Conservation (phyloP, 768 basidiomycete genomes). For the Auriscalpium orientale region DNA sequence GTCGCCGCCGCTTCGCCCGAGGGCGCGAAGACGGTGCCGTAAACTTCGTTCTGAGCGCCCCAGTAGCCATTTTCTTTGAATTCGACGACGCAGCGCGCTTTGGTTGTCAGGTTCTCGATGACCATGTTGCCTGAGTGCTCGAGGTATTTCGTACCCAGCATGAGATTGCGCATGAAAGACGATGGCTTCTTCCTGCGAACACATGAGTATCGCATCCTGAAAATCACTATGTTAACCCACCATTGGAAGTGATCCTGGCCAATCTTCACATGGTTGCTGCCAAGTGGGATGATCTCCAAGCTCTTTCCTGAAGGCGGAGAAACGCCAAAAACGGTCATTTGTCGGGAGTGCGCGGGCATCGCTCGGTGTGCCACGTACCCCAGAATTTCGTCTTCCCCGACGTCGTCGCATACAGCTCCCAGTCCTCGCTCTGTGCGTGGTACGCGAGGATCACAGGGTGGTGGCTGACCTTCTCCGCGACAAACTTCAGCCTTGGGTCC, state of each 20-base stretch:
- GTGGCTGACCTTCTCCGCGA: conserved; percentile 84
- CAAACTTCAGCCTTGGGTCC: conserved; percentile 69
- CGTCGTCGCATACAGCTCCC: conserved; percentile 73
- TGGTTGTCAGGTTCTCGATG: conserved; percentile 53
- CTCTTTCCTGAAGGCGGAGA: conserved; percentile 58
- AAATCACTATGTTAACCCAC: conserved; percentile 30
- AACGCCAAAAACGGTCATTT: conserved; percentile 13
- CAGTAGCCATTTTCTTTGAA: conserved; percentile 85
- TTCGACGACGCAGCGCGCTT: conserved; percentile 60
- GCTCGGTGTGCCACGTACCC: conserved; percentile 44
- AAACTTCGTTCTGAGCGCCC: conserved; percentile 68
- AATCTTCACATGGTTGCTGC: conserved; percentile 59
- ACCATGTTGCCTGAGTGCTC: conserved; percentile 79
- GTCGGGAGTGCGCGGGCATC: conserved; percentile 4
- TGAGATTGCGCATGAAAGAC: conserved; percentile 81
- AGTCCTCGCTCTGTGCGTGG: conserved; percentile 72
- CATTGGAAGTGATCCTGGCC: conserved; percentile 65
- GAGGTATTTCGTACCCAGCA: conserved; percentile 87
- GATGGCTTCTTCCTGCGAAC: conserved; percentile 74
- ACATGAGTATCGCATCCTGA: background rate
- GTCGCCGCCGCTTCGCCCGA: conserved; percentile 48
- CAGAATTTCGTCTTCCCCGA: conserved; percentile 84
- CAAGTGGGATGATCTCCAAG: conserved; percentile 78
- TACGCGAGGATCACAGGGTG: conserved; percentile 81
- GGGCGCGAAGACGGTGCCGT: conserved; percentile 48